Evolutionary conservation across 495 filamentous ascomycete species (phyloP).

Genomic region (Hypomontagnella monticulosa): DNA sequence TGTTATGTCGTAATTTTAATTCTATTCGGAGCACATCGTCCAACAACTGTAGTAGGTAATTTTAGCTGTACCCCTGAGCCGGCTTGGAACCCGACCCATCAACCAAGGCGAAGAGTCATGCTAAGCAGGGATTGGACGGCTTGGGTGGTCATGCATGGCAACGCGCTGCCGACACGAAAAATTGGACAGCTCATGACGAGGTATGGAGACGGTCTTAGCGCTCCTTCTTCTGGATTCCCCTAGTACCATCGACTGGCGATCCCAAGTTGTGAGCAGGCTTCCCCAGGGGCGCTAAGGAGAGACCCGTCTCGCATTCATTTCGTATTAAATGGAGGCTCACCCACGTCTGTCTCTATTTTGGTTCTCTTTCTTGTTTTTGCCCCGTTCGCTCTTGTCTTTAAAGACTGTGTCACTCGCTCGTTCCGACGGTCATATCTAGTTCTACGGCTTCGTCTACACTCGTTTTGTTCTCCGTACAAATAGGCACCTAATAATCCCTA

Average conservation of each 20-base stretch:
- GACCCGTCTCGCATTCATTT: slow-evolving; percentile 40
- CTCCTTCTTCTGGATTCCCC: slow-evolving; percentile 22
- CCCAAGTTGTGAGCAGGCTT: slow-evolving; percentile 34
- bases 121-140: slow-evolving; percentile 29
- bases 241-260: slow-evolving; percentile 28
- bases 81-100: slow-evolving; percentile 22
- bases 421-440: slow-evolving; percentile 6
- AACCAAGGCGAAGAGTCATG: slow-evolving; percentile 32
- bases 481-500: slow-evolving; percentile 28
- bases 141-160: slow-evolving; percentile 36
- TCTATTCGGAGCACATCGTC: slow-evolving; percentile 8
- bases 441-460: slow-evolving; percentile 20
- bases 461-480: slow-evolving; percentile 26
- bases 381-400: slow-evolving; percentile 33
- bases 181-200: slow-evolving; percentile 38
- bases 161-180: slow-evolving; percentile 42
- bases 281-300: slow-evolving; percentile 40
- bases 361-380: slow-evolving; percentile 27
- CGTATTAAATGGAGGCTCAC: slow-evolving; percentile 37
- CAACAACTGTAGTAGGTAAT: slow-evolving; percentile 19
- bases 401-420: slow-evolving; percentile 40
- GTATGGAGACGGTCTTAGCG: slow-evolving; percentile 36
- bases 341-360: slow-evolving; percentile 33
- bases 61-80: slow-evolving; percentile 27
- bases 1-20: slow-evolving; percentile 35